Base-by-base conservation (phyloP, 257 asterid genomes). In the Gentiana straminea region DNA sequence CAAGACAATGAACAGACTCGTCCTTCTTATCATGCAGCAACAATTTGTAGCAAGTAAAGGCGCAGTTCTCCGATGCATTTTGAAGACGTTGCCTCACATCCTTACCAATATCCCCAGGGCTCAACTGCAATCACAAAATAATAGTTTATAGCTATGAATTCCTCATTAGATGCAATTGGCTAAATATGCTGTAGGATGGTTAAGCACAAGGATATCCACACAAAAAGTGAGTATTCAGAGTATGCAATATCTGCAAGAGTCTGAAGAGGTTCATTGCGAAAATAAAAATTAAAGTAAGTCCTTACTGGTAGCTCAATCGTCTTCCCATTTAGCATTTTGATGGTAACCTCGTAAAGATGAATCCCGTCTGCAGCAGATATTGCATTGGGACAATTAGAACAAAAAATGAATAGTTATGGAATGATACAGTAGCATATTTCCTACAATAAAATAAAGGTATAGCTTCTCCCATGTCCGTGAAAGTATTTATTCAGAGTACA, bases 71-170 rank as follows among this genome's bases (percentile, higher is more conserved):
- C 1, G 95, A 83, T 64, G 97, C 95, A 78, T 92, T 97, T 60
- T 85, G 89, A 74, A 92, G 95, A 88, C 88, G 89, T 77, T 85
- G 99, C 60, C 94, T 79, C 65, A 92, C 94, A 65, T 92, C 99
- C 95, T 88, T 84, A 8, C 85, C 97, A 52, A 97, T 83, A 82
- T 92, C 99, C 64, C 94, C 94, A 48, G 99, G 99, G 66, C 94
- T 88, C 79, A 92, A 76, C 99, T 92, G 91, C 70, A 81, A 73
- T 56, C 53, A 64, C 51, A 67, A 71, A 43, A 44, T 58, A 55
- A 24, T 24, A 24, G 24, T 24, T 24, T 24, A 24, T 24, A 24
- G 24, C 24, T 45, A 60, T 48, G 54, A 56, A 24, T 24, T 24
- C 24, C 24, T 24, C 24, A 24, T 24, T 24, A 24, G 24, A 24